Evolutionary conservation across 495 filamentous ascomycete genomes (phyloP).

Genomic region (Glarea lozoyensis): DNA sequence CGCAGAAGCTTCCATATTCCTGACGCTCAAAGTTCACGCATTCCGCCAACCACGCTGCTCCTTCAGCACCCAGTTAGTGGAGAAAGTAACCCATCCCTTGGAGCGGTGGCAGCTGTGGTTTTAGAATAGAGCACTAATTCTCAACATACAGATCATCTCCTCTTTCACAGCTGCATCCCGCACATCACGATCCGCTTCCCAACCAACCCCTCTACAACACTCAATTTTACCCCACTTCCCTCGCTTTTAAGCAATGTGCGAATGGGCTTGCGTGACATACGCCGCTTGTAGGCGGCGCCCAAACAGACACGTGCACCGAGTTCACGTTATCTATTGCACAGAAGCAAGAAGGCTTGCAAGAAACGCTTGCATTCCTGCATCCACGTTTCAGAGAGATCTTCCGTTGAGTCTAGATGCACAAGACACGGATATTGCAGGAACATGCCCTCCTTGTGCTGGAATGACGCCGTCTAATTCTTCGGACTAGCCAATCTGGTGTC

Average conservation of each 20-base stretch:
- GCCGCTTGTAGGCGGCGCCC: conserved; percentile 8
- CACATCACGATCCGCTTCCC: conserved; percentile 14
- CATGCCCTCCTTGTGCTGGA: conserved; percentile 10
- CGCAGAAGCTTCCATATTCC: conserved; percentile 13
- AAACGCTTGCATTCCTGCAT: conserved; percentile 10
- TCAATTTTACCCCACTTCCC: conserved; percentile 10
- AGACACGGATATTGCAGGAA: conserved; percentile 14
- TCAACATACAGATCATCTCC: conserved; percentile 16
- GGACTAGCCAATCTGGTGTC: conserved; percentile 11
- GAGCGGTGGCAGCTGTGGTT: conserved; percentile 11
- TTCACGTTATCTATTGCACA: conserved; percentile 9
- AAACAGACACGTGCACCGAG: conserved; percentile 13
- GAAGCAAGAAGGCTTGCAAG: conserved; percentile 6
- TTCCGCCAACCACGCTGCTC: too few relatives aligned
- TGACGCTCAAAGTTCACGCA: too few relatives aligned
- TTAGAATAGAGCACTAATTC: conserved; percentile 14
- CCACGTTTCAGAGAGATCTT: conserved; percentile 14
- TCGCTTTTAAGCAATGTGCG: conserved; percentile 12
- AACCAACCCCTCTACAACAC: conserved; percentile 12
- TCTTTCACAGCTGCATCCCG: conserved; percentile 13
- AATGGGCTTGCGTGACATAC: conserved; percentile 15
- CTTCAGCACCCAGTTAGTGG: too few relatives aligned
- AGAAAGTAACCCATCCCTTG: conserved; percentile 12
- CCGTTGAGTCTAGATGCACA: conserved; percentile 11
- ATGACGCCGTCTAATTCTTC: conserved; percentile 13